Percentiles rank a stretch among this genome's conserved stretches.
Conservation (phyloP, 108 stramenopile species). For the Pseudonitzschia multiseries region DNA sequence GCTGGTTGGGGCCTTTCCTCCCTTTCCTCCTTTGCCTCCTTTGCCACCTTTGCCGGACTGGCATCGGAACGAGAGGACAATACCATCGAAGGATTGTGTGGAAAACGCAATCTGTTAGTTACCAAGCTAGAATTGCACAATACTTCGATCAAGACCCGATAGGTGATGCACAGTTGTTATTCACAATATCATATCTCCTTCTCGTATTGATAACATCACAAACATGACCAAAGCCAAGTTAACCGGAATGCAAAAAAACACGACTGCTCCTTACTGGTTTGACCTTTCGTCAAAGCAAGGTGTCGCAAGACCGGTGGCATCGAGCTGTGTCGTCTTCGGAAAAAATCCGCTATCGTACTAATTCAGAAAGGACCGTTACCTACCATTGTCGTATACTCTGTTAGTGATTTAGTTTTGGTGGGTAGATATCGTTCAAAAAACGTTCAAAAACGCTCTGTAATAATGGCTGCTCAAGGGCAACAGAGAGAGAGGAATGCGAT, state of each 20-base stretch:
- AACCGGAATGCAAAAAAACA: not conserved
- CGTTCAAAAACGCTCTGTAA: not conserved
- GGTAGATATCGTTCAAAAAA: not conserved
- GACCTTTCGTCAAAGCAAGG: no score
- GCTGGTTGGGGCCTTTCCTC: constrained; percentile 96
- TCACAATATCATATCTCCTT: no score
- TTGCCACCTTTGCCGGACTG: constrained; percentile 96
- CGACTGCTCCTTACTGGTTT: not conserved
- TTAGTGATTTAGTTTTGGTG: not conserved
- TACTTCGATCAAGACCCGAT: no score
- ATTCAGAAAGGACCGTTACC: not conserved
- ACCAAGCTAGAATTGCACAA: no score
- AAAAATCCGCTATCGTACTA: no score
- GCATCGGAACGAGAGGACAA: no score
- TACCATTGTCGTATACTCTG: constrained; percentile 17
- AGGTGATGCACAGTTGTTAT: no score
- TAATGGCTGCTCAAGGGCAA: not conserved
- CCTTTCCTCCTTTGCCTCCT: constrained; percentile 99
- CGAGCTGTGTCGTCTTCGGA: no score
- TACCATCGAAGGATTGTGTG: not conserved
- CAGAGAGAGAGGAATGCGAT: not conserved
- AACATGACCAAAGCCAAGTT: no score
- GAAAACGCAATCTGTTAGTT: no score
- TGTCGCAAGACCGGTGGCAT: no score
- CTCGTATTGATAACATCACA: no score